Conservation (phyloP, 202 grass and related monocot species). For the Zoysia matrella region DNA sequence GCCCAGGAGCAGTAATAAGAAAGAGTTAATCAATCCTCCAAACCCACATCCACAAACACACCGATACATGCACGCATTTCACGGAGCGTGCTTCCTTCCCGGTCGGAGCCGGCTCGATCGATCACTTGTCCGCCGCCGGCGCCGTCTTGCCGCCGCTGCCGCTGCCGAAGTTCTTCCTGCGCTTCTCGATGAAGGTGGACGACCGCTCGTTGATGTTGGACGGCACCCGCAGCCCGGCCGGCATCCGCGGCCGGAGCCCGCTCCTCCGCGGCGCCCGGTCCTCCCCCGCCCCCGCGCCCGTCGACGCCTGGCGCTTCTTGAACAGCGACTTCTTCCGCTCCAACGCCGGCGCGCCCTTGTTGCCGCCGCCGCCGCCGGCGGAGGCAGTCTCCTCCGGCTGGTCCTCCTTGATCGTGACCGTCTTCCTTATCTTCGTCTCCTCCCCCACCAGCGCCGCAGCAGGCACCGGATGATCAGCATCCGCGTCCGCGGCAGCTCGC, state of each 20-base stretch:
- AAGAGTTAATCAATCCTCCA: background rate
- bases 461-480: background rate
- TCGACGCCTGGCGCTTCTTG: conserved; percentile 49
- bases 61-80: background rate
- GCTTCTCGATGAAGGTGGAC: conserved; percentile 44
- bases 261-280: conserved; percentile 10
- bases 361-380: too few relatives aligned
- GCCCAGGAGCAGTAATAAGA: background rate
- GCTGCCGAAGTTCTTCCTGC: conserved; percentile 34
- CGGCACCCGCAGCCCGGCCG: conserved; percentile 37
- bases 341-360: background rate
- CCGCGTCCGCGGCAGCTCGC: background rate
- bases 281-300: conserved; percentile 1
- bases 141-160: conserved; percentile 19
- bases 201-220: conserved; percentile 60
- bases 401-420: conserved; percentile 52
- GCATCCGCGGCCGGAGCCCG: conserved; percentile 53
- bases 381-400: background rate
- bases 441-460: background rate
- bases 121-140: conserved; percentile 25
- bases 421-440: conserved; percentile 45
- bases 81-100: background rate
- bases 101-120: background rate
- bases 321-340: conserved; percentile 10
- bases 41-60: background rate